Base-by-base conservation (phyloP, 306 rosid genomes). In the Trifolium fragiferum region DNA sequence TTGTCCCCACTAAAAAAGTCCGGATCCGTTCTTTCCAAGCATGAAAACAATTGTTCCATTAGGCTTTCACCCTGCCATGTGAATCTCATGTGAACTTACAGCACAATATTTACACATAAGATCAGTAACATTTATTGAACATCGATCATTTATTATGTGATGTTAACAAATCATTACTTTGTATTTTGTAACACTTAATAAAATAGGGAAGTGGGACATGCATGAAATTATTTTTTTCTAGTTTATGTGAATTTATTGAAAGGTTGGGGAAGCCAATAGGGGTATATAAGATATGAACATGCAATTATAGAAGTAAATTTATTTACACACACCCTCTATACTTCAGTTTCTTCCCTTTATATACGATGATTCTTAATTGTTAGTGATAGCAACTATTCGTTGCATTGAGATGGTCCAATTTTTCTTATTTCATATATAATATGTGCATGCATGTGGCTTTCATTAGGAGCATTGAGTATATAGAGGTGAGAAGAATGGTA, bases 31-130 rank as follows among this genome's bases (percentile, higher is more conserved):
- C 60, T 19, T 54, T 54, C 60, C 15, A 54, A 54, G 50, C 50
- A 13, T 13, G 7, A 44, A 15, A 44, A 57, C 16, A 11, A 49
- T 57, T 4, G 63, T 57, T 21, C 63, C 63, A 57, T 10, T 57
- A 57, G 63, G 35, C 63, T 21, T 23, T 21, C 63, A 57, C 33
- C 63, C 16, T 57, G 8, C 63, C 63, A 23, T 57, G 62, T 57
- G 62, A 57, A 55, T 55, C 3, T 21, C 62, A 21, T 55, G 62
- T 57, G 63, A 23, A 12, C 16, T 23, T 6, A 57, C 37, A 57
- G 9, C 37, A 57, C 18, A 57, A 23, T 12, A 23, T 57, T 57
- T 11, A 57, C 63, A 23, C 35, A 23, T 8, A 23, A n/a, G n/a
- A n/a, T 57, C 35, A 11, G 63, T 23, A 57, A 57, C 16, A 57